A percentile compares a stretch with the other conserved stretches of the same genome.
Conservation (phyloP, 2,329 filamentous ascomycete species). For the Phoma herbarum region DNA sequence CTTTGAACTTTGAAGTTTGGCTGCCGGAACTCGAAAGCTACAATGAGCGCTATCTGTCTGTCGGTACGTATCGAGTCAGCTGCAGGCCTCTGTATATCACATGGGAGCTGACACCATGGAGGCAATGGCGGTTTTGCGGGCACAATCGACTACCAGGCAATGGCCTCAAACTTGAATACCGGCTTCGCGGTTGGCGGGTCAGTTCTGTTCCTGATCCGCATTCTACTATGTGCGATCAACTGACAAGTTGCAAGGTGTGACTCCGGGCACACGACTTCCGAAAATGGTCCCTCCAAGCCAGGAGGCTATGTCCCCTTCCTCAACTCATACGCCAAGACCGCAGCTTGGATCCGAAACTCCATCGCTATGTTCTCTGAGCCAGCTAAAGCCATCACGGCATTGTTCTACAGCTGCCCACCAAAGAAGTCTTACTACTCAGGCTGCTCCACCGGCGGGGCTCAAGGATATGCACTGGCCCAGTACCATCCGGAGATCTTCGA, state of each 20-base stretch:
- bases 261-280: neutral
- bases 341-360: neutral
- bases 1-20: slow-evolving; percentile 2
- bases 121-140: slow-evolving; percentile 3
- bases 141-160: neutral
- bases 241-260: neutral
- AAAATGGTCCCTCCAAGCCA: neutral
- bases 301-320: neutral
- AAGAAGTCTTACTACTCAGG: neutral
- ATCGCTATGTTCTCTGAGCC: neutral
- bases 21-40: neutral
- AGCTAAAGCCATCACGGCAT: neutral
- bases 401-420: neutral
- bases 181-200: slow-evolving; percentile 5
- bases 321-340: neutral
- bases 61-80: neutral
- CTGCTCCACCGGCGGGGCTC: neutral
- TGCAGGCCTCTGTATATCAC: neutral
- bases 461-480: neutral
- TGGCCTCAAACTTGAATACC: neutral
- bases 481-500: neutral
- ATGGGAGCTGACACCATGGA: neutral
- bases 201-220: neutral
- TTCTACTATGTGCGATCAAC: neutral
- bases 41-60: slow-evolving; percentile 2